Conservation (phyloP, 148 eudicot genomes). For the Arctostaphylos glauca region DNA sequence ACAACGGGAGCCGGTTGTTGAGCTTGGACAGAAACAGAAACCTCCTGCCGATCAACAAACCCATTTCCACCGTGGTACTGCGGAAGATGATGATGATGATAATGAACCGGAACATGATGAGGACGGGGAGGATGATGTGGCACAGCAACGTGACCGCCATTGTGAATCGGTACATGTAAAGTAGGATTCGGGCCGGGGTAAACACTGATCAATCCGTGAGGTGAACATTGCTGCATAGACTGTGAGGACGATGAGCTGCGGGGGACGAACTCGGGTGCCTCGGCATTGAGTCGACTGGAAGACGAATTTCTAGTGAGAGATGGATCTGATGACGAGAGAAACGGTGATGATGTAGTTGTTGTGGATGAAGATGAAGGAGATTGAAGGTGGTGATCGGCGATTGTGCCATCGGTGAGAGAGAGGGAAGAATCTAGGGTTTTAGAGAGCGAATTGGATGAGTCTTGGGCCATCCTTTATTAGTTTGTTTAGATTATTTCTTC, state of each 20-base stretch:
- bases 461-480: slow-evolving; percentile 22
- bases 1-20: slow-evolving; percentile 11
- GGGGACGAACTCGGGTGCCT: slow-evolving; percentile 75
- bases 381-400: background rate
- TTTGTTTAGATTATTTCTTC: background rate
- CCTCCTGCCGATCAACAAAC: background rate
- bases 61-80: no score
- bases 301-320: slow-evolving; percentile 44
- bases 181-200: slow-evolving; percentile 31
- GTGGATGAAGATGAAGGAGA: background rate
- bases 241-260: slow-evolving; percentile 28
- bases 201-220: slow-evolving; percentile 39
- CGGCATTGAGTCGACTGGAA: slow-evolving; percentile 55
- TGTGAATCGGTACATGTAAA: slow-evolving; percentile 19
- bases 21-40: slow-evolving; percentile 12
- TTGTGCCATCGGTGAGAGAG: background rate
- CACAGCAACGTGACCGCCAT: slow-evolving; percentile 18
- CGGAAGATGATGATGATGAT: slow-evolving; percentile 17
- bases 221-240: slow-evolving; percentile 24
- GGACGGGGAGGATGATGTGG: slow-evolving; percentile 16
- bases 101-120: slow-evolving; percentile 26
- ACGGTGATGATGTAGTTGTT: background rate
- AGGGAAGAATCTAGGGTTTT: slow-evolving; percentile 36
- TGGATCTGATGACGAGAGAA: slow-evolving; percentile 24
- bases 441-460: slow-evolving; percentile 15